A percentile compares a stretch with the other conserved stretches of the same genome.
phyloP scores from a whole-genome alignment of 179 eudicot genomes.

The Silene vulgaris region DNA sequence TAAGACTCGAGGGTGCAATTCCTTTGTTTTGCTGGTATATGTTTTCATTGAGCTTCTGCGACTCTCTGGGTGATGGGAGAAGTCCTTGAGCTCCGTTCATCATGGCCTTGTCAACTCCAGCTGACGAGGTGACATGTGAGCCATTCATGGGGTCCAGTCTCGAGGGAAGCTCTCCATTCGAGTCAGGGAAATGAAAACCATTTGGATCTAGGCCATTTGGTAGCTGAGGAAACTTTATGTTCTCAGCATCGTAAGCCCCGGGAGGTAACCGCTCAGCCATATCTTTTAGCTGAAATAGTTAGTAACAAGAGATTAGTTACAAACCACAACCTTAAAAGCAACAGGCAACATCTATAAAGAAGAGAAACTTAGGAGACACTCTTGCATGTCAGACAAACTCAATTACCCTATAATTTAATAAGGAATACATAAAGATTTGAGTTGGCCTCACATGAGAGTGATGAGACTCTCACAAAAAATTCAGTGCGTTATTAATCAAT shows the following conservation, averaged over 20 bases:
- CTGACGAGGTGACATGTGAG: conserved; percentile 29
- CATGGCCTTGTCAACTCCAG: conserved; percentile 29
- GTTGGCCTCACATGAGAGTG: too few species aligned
- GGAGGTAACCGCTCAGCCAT: conserved; percentile 95
- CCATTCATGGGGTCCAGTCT: conserved; percentile 30
- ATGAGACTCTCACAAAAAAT: too few species aligned
- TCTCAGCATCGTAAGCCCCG: conserved; percentile 61
- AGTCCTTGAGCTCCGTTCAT: conserved; percentile 35
- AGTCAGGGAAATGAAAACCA: conserved; percentile 41
- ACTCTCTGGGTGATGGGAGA: conserved; percentile 35
- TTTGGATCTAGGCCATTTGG: conserved; percentile 65
- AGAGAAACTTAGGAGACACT: neutral
- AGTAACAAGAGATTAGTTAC: neutral
- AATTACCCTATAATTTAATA: too few species aligned
- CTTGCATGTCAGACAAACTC: too few species aligned
- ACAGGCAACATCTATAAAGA: neutral
- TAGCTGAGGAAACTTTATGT: conserved; percentile 38
- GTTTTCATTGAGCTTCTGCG: conserved; percentile 28
- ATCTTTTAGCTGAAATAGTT: conserved; percentile 64
- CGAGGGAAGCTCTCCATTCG: conserved; percentile 40
- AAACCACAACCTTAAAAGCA: conserved; percentile 9
- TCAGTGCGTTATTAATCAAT: too few species aligned
- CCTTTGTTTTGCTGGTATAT: conserved; percentile 38
- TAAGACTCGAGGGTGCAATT: conserved; percentile 28
- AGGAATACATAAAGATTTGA: too few species aligned